phyloP scores from a whole-genome alignment of 192 early-diverging fungal species.

The Cladochytrium replicatum region DNA sequence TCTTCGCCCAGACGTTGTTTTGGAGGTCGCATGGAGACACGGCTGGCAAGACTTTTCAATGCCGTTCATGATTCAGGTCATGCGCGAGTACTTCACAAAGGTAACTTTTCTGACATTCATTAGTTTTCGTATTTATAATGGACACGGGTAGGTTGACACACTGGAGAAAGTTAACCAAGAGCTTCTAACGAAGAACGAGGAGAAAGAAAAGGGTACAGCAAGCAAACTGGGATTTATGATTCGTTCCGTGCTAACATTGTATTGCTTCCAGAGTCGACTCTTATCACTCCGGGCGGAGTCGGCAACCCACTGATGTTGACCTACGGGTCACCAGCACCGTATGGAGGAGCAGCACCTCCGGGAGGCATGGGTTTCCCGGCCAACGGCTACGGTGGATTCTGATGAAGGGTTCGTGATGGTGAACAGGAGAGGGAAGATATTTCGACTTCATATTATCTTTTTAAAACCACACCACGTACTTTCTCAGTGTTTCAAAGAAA shows the following conservation, averaged over 20 bases:
- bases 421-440: no score
- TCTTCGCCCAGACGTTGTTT: conserved; percentile 81
- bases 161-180: conserved; percentile 40
- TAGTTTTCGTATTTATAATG: conserved; percentile 1
- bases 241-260: conserved; percentile 5
- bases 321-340: no score
- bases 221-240: no score
- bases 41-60: conserved; percentile 86
- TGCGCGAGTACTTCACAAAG: conserved; percentile 79
- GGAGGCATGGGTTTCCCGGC: no score
- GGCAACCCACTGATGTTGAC: conserved; percentile 71
- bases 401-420: no score
- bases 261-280: conserved; percentile 32
- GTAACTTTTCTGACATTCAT: conserved; percentile 12
- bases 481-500: no score
- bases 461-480: no score
- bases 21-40: conserved; percentile 90
- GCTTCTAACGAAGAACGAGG: conserved; percentile 34
- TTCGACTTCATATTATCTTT: no score
- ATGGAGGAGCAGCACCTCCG: no score
- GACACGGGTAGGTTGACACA: conserved; percentile 37
- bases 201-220: conserved; percentile 40
- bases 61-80: conserved; percentile 92
- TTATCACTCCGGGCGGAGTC: conserved; percentile 55
- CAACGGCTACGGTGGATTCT: no score